These are phyloP conservation scores for Talaromyces atroroseus DNA, from an alignment of 2,329 filamentous ascomycete species.

Conservation along the genomic window DNA sequence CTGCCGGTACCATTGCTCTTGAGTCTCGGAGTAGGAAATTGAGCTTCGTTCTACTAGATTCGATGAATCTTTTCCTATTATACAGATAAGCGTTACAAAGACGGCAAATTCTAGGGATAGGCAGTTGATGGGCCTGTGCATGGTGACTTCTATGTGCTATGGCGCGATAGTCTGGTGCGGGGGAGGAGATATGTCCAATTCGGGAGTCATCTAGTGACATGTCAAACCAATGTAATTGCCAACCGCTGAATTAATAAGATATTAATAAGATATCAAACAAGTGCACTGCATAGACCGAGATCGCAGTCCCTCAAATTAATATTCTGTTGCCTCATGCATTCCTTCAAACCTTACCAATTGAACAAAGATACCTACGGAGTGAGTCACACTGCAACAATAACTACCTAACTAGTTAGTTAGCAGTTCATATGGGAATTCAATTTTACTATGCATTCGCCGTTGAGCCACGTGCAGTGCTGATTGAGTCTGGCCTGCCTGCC, in stretches of 20 bases:
- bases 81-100: conserved; percentile 6
- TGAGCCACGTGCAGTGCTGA: not conserved
- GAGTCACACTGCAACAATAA: not conserved
- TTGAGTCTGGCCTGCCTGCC: not conserved
- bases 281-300: too few relatives aligned
- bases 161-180: conserved; percentile 6
- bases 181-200: conserved; percentile 7
- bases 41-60: not conserved
- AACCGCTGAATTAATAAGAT: not conserved
- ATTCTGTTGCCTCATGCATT: too few relatives aligned
- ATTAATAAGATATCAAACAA: too few relatives aligned
- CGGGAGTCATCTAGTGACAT: not conserved
- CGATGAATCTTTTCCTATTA: not conserved
- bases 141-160: conserved; percentile 8
- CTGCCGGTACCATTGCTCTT: not conserved
- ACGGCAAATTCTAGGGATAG: conserved; percentile 10
- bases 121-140: conserved; percentile 8
- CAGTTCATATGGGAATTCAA: not conserved
- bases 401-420: too few relatives aligned
- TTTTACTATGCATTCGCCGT: not conserved
- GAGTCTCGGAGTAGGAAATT: conserved; percentile 1
- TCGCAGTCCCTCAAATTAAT: too few relatives aligned
- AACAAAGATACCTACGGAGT: not conserved
- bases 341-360: too few relatives aligned
- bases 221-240: not conserved